These are phyloP conservation scores for Sporothrix sp. DNA, from an alignment of 2,329 filamentous ascomycete genomes.

Conservation along the genomic window DNA sequence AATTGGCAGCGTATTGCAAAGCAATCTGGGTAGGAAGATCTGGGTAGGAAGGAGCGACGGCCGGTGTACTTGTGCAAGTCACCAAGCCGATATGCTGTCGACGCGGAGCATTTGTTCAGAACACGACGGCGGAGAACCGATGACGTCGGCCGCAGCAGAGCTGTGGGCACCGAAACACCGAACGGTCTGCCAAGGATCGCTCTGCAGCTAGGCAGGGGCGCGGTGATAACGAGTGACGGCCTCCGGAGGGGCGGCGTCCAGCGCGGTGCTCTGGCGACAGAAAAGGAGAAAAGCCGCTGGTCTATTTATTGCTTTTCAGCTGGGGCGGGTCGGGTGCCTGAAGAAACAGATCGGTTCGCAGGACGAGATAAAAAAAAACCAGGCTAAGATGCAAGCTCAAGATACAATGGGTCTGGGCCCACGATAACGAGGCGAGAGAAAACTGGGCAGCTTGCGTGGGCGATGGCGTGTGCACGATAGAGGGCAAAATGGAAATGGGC, in stretches of 20 bases:
- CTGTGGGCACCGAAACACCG: slow-evolving; percentile 1
- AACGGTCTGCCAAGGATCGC: slow-evolving; percentile 4
- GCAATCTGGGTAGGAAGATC: no score
- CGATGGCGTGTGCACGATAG: background rate
- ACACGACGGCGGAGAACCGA: no score
- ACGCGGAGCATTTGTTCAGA: background rate
- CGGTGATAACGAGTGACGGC: background rate
- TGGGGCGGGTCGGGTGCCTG: background rate
- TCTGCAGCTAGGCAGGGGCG: slow-evolving; percentile 4
- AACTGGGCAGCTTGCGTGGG: background rate
- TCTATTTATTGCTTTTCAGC: background rate
- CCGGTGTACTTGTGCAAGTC: no score
- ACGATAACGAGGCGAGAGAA: background rate
- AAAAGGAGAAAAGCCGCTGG: background rate
- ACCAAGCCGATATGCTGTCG: no score
- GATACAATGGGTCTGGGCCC: no score
- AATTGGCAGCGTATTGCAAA: no score
- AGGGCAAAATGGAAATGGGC: slow-evolving; percentile 5
- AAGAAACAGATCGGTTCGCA: background rate
- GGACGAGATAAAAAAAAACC: background rate
- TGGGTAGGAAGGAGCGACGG: background rate
- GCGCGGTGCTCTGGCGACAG: background rate
- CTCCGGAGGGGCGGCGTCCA: background rate
- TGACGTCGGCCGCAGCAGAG: slow-evolving; percentile 5
- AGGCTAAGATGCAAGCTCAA: background rate